Percentiles rank a stretch among this genome's conserved stretches.
These are phyloP conservation scores for Dendrocalamus sinicus DNA, from an alignment of 176 grass and related monocot species.

Conservation along the genomic window DNA sequence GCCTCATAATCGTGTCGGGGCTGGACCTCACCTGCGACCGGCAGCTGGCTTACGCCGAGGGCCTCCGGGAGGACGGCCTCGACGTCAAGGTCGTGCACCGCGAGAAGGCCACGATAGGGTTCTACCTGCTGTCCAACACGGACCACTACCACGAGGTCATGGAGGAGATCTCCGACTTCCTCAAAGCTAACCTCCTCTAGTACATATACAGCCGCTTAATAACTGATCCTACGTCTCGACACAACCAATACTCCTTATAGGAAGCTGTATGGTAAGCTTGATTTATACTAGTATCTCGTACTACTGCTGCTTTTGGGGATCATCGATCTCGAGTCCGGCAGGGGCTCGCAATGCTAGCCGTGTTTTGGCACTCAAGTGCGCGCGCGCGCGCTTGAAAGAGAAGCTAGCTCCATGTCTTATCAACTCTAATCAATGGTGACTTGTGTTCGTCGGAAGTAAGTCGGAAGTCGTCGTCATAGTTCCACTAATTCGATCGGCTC, in stretches of 20 bases:
- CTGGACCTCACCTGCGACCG: slow-evolving; percentile 90
- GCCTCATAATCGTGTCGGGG: slow-evolving; percentile 90
- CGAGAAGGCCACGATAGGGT: slow-evolving; percentile 84
- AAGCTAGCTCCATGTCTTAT: slow-evolving; percentile 34
- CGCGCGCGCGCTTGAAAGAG: not conserved
- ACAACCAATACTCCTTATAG: slow-evolving; percentile 44
- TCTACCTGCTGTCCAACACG: slow-evolving; percentile 93
- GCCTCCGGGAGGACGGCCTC: slow-evolving; percentile 68
- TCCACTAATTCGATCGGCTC: slow-evolving; percentile 27
- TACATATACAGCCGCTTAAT: slow-evolving; percentile 54
- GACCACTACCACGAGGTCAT: slow-evolving; percentile 94
- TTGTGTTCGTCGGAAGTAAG: slow-evolving; percentile 17
- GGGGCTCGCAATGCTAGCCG: slow-evolving; percentile 27
- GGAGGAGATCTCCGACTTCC: slow-evolving; percentile 90
- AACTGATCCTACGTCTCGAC: not conserved
- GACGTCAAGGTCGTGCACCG: slow-evolving; percentile 80
- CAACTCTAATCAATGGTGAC: slow-evolving; percentile 35
- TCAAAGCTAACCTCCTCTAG: slow-evolving; percentile 77
- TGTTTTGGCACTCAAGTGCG: not conserved
- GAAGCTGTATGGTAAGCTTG: slow-evolving; percentile 62
- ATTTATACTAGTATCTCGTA: slow-evolving; percentile 45
- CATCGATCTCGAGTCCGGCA: slow-evolving; percentile 36
- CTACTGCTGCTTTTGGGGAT: slow-evolving; percentile 43
- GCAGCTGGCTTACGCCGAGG: slow-evolving; percentile 82
- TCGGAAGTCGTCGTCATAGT: not conserved